These are phyloP conservation scores for Spathaspora girioi DNA, from an alignment of 805 yeast species.

Conservation along the genomic window DNA sequence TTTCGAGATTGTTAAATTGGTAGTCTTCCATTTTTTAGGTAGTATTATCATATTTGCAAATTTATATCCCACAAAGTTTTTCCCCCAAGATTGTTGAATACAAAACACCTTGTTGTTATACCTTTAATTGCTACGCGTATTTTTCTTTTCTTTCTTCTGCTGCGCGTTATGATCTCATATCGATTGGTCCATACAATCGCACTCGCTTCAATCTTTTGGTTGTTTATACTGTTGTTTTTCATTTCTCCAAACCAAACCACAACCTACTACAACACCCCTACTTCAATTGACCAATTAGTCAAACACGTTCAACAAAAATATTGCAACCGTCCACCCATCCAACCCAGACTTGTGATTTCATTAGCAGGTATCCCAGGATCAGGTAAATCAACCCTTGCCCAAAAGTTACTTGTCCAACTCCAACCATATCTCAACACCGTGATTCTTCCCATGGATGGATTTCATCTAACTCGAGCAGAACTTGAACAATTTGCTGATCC, in stretches of 20 bases:
- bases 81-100: neutral
- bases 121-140: neutral
- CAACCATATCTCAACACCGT: slow-evolving; percentile 11
- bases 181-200: neutral
- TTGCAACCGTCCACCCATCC: neutral
- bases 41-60: too few relatives aligned
- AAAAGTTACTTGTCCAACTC: slow-evolving; percentile 31
- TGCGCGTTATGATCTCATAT: neutral
- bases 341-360: slow-evolving; percentile 36
- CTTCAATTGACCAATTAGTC: slow-evolving; percentile 5
- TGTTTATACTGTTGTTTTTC: neutral
- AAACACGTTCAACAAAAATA: slow-evolving; percentile 1
- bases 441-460: slow-evolving; percentile 40
- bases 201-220: neutral
- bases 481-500: slow-evolving; percentile 47
- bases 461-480: slow-evolving; percentile 30
- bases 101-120: too few relatives aligned
- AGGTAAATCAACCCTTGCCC: slow-evolving; percentile 73
- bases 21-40: slow-evolving; percentile 13
- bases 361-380: slow-evolving; percentile 82
- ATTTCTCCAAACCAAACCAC: neutral
- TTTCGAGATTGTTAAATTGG: neutral
- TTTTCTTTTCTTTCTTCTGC: neutral
- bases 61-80: neutral
- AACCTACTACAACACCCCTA: neutral